These are phyloP conservation scores for Phalaenopsis aphrodite DNA, from an alignment of 106 monocot genomes.

Conservation along the genomic window DNA sequence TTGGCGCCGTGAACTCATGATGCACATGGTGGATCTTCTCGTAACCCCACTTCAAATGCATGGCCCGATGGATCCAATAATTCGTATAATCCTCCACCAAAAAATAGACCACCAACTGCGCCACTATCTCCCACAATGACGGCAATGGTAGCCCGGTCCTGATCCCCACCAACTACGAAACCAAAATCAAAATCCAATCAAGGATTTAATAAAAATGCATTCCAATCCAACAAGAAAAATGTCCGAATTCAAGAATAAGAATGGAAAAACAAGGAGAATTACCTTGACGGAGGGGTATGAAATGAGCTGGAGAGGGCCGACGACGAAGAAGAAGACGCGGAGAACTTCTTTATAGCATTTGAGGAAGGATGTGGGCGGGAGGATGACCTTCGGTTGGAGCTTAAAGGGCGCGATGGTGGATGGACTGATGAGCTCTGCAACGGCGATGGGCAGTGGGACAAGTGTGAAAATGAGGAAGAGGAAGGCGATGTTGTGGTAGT, in stretches of 20 bases:
- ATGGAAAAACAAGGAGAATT: not conserved
- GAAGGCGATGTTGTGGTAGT: slow-evolving; percentile 70
- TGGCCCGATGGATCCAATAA: slow-evolving; percentile 84
- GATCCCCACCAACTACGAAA: slow-evolving; percentile 65
- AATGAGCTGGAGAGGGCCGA: slow-evolving; percentile 71
- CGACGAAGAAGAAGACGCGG: slow-evolving; percentile 42
- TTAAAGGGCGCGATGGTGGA: slow-evolving; percentile 41
- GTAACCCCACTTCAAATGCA: slow-evolving; percentile 71
- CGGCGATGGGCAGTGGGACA: slow-evolving; percentile 68
- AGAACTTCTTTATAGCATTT: slow-evolving; percentile 69
- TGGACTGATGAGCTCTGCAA: slow-evolving; percentile 53
- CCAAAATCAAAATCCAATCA: not conserved
- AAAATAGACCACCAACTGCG: slow-evolving; percentile 69
- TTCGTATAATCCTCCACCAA: slow-evolving; percentile 83
- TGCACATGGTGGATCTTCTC: slow-evolving; percentile 87
- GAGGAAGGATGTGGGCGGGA: slow-evolving; percentile 35
- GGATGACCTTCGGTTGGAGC: slow-evolving; percentile 75
- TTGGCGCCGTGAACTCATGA: slow-evolving; percentile 87
- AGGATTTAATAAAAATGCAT: not conserved
- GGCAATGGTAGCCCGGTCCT: slow-evolving; percentile 68
- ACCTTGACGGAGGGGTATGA: slow-evolving; percentile 92
- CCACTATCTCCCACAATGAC: slow-evolving; percentile 51
- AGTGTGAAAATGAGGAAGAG: slow-evolving; percentile 71
- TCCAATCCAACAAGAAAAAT: not conserved
- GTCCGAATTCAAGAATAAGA: not conserved